A percentile compares a stretch with the other conserved stretches of the same genome.
phyloP scores from a whole-genome alignment of 495 filamentous ascomycete species.

The Astrothelium subdiscretum region DNA sequence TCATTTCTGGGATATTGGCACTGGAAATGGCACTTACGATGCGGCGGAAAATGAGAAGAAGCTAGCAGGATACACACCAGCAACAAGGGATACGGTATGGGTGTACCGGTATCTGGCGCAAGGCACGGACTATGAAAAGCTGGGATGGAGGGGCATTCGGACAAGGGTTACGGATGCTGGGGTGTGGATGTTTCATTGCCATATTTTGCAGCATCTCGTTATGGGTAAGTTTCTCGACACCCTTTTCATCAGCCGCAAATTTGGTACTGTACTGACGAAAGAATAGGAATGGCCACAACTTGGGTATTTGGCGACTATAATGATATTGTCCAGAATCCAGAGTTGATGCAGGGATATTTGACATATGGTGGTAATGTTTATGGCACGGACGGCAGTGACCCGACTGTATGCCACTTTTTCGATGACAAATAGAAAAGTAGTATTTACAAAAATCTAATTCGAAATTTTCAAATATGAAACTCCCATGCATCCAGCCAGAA shows the following conservation, averaged over 20 bases:
- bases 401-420: background rate
- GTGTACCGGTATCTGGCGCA: slow-evolving; percentile 36
- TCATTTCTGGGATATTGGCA: slow-evolving; percentile 48
- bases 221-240: slow-evolving; percentile 28
- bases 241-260: background rate
- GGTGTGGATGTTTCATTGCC: slow-evolving; percentile 56
- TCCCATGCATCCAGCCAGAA: background rate
- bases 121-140: slow-evolving; percentile 28
- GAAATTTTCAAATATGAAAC: background rate
- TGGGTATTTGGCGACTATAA: slow-evolving; percentile 40
- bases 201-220: slow-evolving; percentile 45
- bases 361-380: slow-evolving; percentile 39
- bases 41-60: slow-evolving; percentile 39
- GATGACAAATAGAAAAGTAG: background rate
- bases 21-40: slow-evolving; percentile 45
- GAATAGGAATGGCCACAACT: slow-evolving; percentile 36
- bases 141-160: slow-evolving; percentile 50
- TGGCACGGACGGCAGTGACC: slow-evolving; percentile 29
- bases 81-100: slow-evolving; percentile 45
- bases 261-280: slow-evolving; percentile 5
- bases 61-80: slow-evolving; percentile 28
- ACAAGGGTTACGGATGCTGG: slow-evolving; percentile 39
- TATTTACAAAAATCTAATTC: background rate
- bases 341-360: slow-evolving; percentile 37
- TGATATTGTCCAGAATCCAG: slow-evolving; percentile 30